Percentiles rank a stretch among this genome's conserved stretches.
Evolutionary conservation across 2,329 filamentous ascomycete species (phyloP).

Genomic region (Fusarium nygamai): DNA sequence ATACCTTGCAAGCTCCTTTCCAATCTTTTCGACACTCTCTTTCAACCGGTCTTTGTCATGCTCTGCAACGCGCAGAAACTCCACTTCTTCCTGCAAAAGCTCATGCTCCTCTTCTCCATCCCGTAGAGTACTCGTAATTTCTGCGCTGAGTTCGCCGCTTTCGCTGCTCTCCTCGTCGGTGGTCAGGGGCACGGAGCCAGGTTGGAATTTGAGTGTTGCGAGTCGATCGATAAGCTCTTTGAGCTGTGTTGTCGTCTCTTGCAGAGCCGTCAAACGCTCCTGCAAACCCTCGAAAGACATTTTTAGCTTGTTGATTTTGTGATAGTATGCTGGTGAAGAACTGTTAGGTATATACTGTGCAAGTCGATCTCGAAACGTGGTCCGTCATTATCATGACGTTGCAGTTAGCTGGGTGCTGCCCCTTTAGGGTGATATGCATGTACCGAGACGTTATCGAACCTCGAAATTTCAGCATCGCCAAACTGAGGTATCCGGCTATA

Average conservation of each 20-base stretch:
- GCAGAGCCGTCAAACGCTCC: conserved; percentile 67
- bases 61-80: conserved; percentile 68
- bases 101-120: conserved; percentile 87
- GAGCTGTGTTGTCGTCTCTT: conserved; percentile 69
- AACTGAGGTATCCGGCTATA: not conserved
- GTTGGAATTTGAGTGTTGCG: conserved; percentile 66
- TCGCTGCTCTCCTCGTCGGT: conserved; percentile 61
- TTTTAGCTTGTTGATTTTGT: conserved; percentile 3
- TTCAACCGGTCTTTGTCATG: conserved; percentile 72
- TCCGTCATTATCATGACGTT: conserved; percentile 41
- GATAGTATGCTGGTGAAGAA: not conserved
- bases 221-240: conserved; percentile 69
- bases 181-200: conserved; percentile 64
- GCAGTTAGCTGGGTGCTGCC: conserved; percentile 15
- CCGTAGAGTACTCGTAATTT: conserved; percentile 82
- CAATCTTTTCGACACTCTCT: conserved; percentile 73
- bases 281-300: conserved; percentile 71
- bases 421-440: conserved; percentile 40
- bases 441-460: conserved; percentile 21
- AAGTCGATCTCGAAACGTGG: conserved; percentile 39
- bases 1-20: conserved; percentile 77
- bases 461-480: conserved; percentile 41
- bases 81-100: conserved; percentile 78
- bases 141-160: conserved; percentile 77
- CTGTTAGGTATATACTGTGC: not conserved